A percentile compares a stretch with the other conserved stretches of the same genome.
phyloP scores from a whole-genome alignment of 257 asterid genomes.

The Osmanthus fragrans region DNA sequence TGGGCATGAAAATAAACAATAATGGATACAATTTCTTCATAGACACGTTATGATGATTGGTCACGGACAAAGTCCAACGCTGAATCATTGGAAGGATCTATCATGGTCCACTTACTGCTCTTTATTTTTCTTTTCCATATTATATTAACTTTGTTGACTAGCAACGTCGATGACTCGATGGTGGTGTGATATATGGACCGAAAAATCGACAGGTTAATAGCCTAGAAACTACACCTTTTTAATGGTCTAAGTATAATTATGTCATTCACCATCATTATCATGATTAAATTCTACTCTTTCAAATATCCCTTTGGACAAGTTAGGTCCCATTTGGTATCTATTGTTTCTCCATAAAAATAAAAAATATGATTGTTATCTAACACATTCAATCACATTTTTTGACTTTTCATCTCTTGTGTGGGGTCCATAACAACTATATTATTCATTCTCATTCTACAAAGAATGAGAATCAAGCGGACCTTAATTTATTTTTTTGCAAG shows the following conservation, averaged over 20 bases:
- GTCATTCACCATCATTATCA: conserved; percentile 26
- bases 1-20: not conserved
- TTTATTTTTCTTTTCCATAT: not conserved
- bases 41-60: conserved; percentile 25
- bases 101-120: conserved; percentile 24
- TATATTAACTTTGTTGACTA: not conserved
- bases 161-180: not conserved
- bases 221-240: conserved; percentile 27
- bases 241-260: conserved; percentile 19
- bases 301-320: not conserved
- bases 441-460: too few species aligned
- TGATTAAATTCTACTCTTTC: conserved; percentile 15
- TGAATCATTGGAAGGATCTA: conserved; percentile 32
- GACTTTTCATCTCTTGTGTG: too few species aligned
- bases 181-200: conserved; percentile 20
- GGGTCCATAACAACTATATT: too few species aligned
- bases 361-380: too few species aligned
- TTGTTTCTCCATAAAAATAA: too few species aligned
- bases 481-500: too few species aligned
- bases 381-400: too few species aligned
- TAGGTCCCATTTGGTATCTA: too few species aligned
- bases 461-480: too few species aligned
- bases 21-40: conserved; percentile 1
- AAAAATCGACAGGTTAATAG: conserved; percentile 26
- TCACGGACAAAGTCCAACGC: conserved; percentile 22